Evolutionary conservation across 441 rosid species (phyloP), one percentile per base, ranked within the genome.

Genomic region (Adansonia madagascariensis): DNA sequence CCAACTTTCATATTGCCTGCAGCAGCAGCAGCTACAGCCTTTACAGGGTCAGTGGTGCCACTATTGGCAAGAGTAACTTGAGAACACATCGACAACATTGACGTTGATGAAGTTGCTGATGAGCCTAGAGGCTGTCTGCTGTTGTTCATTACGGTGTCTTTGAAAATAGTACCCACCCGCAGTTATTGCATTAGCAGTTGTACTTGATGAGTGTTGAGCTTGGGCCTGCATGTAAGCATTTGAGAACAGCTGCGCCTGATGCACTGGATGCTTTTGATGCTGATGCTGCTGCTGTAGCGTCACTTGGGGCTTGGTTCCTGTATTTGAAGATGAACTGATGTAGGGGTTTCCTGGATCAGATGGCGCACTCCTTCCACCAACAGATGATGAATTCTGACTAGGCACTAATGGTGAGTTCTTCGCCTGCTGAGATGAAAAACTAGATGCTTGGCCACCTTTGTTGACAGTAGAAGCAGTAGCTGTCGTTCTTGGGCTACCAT

Each of bases 401-500:
- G 92, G 80, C 72, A 86, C 76, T 43, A 95, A 64, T 41, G 88
- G 86, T 0, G 91, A 81, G 76, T 82, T 91, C 87, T 91, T 96
- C 9, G 80, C 81, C 74, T 88, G 94, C 81, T 91, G 97, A 53
- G 95, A 84, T 44, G 93, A 84, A 31, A 90, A 81, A 3, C 86
- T 43, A 4, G 97, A 88, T 78, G 89, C 85, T 80, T 91, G 99
- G 46, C 90, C 91, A 73, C 86, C 82, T 81, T 92, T 96, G 84
- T 90, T 91, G 76, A 80, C 85, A 0, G 90, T 82, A 39, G 98
- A 87, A 47, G 90, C 80, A 3, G 95, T 79, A 74, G 84, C 81
- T 9, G 91, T 85, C 63, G 97, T 91, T 79, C 94, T 88, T 24
- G 99, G 99, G 81, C 98, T 94, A 68, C 96, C 99, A 59, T 97